A percentile compares a stretch with the other conserved stretches of the same genome.
These are phyloP conservation scores for Gremmenia infestans DNA, from an alignment of 2,329 filamentous ascomycete genomes.

Conservation along the genomic window DNA sequence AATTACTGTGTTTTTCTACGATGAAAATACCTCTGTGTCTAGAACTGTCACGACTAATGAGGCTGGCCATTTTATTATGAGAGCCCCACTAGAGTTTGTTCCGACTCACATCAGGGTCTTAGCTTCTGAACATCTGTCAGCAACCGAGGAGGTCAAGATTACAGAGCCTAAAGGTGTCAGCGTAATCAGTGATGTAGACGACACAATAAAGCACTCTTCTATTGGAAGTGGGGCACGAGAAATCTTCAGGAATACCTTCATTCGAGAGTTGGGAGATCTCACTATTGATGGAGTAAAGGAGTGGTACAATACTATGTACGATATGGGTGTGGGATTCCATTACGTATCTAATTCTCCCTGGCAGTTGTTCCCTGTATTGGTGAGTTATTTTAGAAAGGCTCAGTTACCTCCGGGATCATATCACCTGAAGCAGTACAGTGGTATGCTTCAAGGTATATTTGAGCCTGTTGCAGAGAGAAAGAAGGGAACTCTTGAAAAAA, in stretches of 20 bases:
- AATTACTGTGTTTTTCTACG: conserved; percentile 94
- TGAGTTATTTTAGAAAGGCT: conserved; percentile 75
- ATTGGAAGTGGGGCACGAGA: conserved; percentile 83
- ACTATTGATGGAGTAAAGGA: conserved; percentile 82
- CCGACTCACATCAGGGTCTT: conserved; percentile 86
- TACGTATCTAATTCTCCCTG: conserved; percentile 99
- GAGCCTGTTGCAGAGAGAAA: conserved; percentile 96
- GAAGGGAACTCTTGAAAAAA: conserved; percentile 77
- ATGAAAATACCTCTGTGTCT: conserved; percentile 75
- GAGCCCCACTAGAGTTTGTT: conserved; percentile 80
- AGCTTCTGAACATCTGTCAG: conserved; percentile 78
- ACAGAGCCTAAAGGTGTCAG: conserved; percentile 79
- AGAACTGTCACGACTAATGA: conserved; percentile 82
- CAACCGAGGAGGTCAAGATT: conserved; percentile 70
- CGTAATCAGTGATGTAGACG: conserved; percentile 94
- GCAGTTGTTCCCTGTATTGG: conserved; percentile 90
- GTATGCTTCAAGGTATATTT: conserved; percentile 97
- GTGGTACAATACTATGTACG: conserved; percentile 77
- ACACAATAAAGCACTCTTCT: conserved; percentile 94
- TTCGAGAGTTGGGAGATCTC: conserved; percentile 75
- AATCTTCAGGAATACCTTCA: conserved; percentile 94
- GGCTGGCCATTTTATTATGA: conserved; percentile 78
- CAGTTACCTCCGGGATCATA: conserved; percentile 84
- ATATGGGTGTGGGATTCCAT: conserved; percentile 82
- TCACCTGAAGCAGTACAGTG: conserved; percentile 92